These are phyloP conservation scores for Vitis hybrid DNA, from an alignment of 177 flowering plant genomes.

Conservation along the genomic window DNA sequence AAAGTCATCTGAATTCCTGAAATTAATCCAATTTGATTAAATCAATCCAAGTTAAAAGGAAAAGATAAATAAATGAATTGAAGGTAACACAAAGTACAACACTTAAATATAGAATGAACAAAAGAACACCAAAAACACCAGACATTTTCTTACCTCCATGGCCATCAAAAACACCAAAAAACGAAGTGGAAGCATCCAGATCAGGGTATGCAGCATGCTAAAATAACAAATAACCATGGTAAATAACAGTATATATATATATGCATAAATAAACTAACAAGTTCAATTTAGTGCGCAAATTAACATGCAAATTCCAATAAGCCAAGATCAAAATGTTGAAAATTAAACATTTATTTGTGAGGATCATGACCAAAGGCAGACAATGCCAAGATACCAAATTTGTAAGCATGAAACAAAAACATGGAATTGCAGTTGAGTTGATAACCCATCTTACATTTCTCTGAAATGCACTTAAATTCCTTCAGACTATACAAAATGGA, in stretches of 20 bases:
- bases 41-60: too few species aligned
- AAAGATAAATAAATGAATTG: too few species aligned
- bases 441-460: neutral
- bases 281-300: too few species aligned
- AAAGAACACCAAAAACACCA: neutral
- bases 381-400: neutral
- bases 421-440: neutral
- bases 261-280: too few species aligned
- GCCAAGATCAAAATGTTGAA: neutral
- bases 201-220: conserved; percentile 93
- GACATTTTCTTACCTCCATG: conserved; percentile 82
- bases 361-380: neutral
- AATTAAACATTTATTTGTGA: neutral
- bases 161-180: conserved; percentile 99
- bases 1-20: too few species aligned
- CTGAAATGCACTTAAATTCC: neutral
- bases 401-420: neutral
- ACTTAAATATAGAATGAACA: neutral
- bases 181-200: conserved; percentile 82
- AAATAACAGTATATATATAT: conserved; percentile 4
- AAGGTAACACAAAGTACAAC: neutral
- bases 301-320: neutral
- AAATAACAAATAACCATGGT: conserved; percentile 22
- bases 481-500: neutral
- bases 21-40: too few species aligned